Base-by-base conservation (phyloP, 495 filamentous ascomycete species). In the Tetracladium setigerum region DNA sequence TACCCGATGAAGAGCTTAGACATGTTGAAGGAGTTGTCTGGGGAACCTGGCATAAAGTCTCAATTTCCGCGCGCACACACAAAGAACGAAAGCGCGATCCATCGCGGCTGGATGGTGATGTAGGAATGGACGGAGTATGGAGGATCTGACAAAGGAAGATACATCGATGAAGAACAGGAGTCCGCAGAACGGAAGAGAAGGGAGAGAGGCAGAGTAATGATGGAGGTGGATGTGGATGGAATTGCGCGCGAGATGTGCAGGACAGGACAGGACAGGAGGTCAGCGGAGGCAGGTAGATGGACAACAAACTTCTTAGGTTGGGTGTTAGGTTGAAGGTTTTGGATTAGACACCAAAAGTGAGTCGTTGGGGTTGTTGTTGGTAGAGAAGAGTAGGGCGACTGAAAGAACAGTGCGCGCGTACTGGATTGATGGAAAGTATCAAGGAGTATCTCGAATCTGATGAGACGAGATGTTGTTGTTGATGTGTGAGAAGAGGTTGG, bases 1-100 rank as follows among this genome's bases (percentile, higher is more conserved):
- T 75, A 94, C 89, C 89, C 89, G 60, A 95, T 84, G 64, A 94
- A 95, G 47, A 95, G 73, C 65, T 95, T 95, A 24, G 87, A 77
- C 89, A 95, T 95, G 45, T 54, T 75, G 62, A 55, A 24, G 47
- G 49, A 54, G 44, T 31, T 42, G 46, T 53, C 38, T 44, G 45
- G 38, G 38, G 37, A 48, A 60, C 43, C 58, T 58, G 58, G 53
- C 37, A 49, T 31, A 47, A 61, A 61, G 56, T 61, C 58, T 61
- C 58, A 61, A 61, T 61, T 38, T 61, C 58, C 58, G 47, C 49
- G 55, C 58, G 56, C 47, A 52, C 44, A 39, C 44, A 47, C 43
- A 56, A 44, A 49, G 36, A 27, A 54, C 44, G 54, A 58, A 53
- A 58, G 47, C 53, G 39, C 50, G 58, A 55, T 49, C 47, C 50